Conservation (phyloP, 179 eudicot species). For the Camellia oleifera region DNA sequence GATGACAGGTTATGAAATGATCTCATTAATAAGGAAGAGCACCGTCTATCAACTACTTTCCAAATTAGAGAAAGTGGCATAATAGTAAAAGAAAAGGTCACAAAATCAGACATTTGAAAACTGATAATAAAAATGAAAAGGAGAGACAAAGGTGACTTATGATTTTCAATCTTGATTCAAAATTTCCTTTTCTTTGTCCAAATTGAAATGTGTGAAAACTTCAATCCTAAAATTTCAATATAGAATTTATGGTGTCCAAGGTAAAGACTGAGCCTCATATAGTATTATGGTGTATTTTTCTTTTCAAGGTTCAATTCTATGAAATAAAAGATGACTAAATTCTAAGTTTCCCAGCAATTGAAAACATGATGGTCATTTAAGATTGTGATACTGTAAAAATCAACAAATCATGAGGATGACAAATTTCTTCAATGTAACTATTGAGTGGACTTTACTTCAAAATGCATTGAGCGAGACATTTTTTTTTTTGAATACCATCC, state of each 20-base stretch:
- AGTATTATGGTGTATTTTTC: background rate
- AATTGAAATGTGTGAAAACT: background rate
- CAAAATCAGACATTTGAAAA: too few relatives aligned
- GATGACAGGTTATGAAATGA: too few relatives aligned
- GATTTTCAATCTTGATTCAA: background rate
- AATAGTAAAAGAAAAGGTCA: too few relatives aligned
- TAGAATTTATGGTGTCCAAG: background rate
- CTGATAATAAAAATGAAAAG: too few relatives aligned
- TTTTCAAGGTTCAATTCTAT: background rate
- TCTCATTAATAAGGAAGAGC: too few relatives aligned
- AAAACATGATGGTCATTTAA: too few relatives aligned
- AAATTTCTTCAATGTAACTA: background rate
- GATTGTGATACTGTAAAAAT: background rate
- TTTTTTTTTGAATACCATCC: background rate
- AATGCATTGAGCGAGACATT: background rate
- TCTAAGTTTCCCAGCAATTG: background rate
- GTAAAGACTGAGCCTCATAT: too few relatives aligned
- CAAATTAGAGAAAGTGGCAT: too few relatives aligned
- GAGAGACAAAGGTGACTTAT: too few relatives aligned
- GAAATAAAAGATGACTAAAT: background rate
- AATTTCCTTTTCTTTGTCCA: background rate
- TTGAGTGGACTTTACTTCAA: background rate
- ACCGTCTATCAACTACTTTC: too few relatives aligned
- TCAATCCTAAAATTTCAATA: background rate
- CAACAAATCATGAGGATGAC: background rate